phyloP scores from a whole-genome alignment of 2,329 filamentous ascomycete genomes.

The Trichoderma sp. region DNA sequence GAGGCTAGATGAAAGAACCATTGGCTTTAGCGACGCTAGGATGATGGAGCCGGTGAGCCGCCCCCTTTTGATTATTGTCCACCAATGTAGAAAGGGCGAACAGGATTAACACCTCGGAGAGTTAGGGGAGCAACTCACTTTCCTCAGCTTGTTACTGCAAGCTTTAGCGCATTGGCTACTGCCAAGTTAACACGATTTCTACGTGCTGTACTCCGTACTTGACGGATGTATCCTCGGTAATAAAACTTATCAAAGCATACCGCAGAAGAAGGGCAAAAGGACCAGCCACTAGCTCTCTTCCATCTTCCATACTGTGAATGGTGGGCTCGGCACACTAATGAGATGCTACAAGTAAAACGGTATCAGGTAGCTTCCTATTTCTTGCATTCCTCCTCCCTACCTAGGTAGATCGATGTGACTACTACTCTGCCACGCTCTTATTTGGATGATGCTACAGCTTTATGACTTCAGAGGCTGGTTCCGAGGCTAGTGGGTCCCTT shows the following conservation, averaged over 20 bases:
- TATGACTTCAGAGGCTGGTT: neutral
- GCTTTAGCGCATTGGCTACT: neutral
- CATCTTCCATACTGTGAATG: neutral
- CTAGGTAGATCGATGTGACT: neutral
- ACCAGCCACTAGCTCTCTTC: neutral
- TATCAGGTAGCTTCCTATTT: neutral
- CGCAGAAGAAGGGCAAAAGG: neutral
- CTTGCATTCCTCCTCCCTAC: neutral
- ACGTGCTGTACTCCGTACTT: neutral
- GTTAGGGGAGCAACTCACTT: neutral
- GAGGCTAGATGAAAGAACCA: neutral
- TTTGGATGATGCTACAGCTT: neutral
- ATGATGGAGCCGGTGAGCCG: slow-evolving; percentile 10
- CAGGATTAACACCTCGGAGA: neutral
- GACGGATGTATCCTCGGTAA: neutral
- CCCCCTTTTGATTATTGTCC: neutral
- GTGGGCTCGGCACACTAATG: neutral
- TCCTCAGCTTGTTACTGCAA: neutral
- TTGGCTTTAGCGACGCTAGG: slow-evolving; percentile 11
- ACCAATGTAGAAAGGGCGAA: neutral
- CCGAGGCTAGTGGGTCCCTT: neutral
- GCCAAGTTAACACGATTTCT: neutral
- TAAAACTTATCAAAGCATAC: neutral
- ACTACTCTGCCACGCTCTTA: no score
- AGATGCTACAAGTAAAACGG: neutral